These are phyloP conservation scores for Suillus discolor DNA, from an alignment of 768 basidiomycete genomes.

Conservation along the genomic window DNA sequence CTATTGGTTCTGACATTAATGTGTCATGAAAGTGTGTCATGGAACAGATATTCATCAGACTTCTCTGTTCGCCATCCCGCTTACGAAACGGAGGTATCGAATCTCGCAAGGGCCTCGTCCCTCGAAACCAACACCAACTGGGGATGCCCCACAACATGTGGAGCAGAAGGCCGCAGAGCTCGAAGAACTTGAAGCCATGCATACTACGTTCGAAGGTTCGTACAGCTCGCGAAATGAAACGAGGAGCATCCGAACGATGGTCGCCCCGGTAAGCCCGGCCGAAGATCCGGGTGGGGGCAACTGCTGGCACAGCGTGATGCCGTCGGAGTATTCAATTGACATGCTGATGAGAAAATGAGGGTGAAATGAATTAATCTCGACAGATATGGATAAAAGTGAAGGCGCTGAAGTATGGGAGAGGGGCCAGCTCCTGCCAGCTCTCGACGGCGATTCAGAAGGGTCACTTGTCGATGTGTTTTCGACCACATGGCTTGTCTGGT, in stretches of 20 bases:
- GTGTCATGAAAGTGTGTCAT: not conserved
- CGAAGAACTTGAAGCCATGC: not conserved
- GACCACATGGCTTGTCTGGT: not conserved
- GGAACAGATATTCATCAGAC: not conserved
- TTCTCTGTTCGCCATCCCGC: not conserved
- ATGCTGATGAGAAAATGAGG: slow-evolving; percentile 2
- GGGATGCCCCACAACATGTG: not conserved
- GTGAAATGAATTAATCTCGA: not conserved
- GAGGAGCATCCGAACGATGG: not conserved
- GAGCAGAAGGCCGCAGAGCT: not conserved
- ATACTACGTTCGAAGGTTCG: not conserved
- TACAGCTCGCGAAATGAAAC: not conserved
- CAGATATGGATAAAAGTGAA: not conserved
- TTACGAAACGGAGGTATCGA: not conserved
- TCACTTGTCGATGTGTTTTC: too few species aligned
- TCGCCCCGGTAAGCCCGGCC: not conserved
- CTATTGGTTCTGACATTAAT: not conserved
- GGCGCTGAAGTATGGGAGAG: not conserved
- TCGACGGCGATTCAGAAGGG: not conserved
- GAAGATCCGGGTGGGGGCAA: not conserved
- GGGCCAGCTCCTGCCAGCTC: not conserved
- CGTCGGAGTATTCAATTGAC: not conserved
- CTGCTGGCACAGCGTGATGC: slow-evolving; percentile 2
- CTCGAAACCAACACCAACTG: not conserved
- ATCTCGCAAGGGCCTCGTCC: not conserved